These are phyloP conservation scores for Amesomyces nigricolor DNA, from an alignment of 2,329 filamentous ascomycete genomes.

Conservation along the genomic window DNA sequence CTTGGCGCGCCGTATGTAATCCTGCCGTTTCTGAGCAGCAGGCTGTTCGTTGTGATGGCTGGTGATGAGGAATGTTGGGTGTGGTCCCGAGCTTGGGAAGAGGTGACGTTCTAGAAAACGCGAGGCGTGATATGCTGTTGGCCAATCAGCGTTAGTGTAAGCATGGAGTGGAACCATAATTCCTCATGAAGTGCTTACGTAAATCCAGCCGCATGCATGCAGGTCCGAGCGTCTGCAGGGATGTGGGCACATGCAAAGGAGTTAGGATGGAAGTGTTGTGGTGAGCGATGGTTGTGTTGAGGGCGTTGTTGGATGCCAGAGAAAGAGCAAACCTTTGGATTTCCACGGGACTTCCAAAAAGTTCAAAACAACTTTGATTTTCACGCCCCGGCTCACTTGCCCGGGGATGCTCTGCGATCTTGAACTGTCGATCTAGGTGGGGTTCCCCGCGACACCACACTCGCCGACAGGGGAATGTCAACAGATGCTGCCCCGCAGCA, in stretches of 20 bases:
- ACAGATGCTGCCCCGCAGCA: no score
- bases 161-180: constrained; percentile 6
- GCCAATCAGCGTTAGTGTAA: constrained; percentile 18
- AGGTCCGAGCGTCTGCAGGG: constrained; percentile 12
- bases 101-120: constrained; percentile 29
- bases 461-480: neutral
- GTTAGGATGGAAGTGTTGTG: no score
- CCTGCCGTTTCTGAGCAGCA: constrained; percentile 13
- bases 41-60: constrained; percentile 17
- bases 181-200: constrained; percentile 18
- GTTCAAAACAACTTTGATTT: no score
- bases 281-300: no score
- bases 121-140: constrained; percentile 20
- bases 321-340: no score
- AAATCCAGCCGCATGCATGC: constrained; percentile 14
- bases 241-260: neutral
- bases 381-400: neutral
- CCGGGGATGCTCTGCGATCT: no score
- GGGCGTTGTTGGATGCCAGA: no score
- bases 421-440: neutral
- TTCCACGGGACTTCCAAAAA: no score
- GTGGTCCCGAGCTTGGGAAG: constrained; percentile 18
- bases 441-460: neutral
- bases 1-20: constrained; percentile 11
- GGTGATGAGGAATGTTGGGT: constrained; percentile 16